These are phyloP conservation scores for Hyaloperonospora brassicae DNA, from an alignment of 352 stramenopile species.

Conservation along the genomic window DNA sequence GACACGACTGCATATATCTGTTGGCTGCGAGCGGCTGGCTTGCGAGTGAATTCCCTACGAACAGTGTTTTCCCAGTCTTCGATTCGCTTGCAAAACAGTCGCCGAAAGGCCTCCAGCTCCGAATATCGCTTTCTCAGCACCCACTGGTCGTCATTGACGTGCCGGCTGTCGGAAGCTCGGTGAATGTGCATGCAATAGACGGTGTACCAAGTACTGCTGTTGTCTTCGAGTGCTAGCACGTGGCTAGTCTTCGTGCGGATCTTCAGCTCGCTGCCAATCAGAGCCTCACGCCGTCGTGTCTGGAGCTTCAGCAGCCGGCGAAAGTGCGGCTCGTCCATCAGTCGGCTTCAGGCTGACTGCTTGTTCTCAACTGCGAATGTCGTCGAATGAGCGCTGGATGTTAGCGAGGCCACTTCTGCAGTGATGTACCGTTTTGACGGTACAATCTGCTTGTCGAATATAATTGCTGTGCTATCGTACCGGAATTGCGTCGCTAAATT, in stretches of 20 bases:
- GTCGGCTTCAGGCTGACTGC: conserved; percentile 17
- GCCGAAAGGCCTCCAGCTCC: conserved; percentile 40
- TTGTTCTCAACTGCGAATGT: conserved; percentile 9
- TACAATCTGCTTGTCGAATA: too few species aligned
- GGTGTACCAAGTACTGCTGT: conserved; percentile 26
- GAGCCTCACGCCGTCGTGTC: conserved; percentile 36
- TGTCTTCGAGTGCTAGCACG: conserved; percentile 16
- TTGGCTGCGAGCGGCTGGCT: conserved; percentile 15
- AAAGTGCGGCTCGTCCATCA: conserved; percentile 34
- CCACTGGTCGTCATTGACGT: conserved; percentile 24
- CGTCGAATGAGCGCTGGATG: too few species aligned
- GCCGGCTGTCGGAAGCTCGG: conserved; percentile 9
- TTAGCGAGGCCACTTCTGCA: too few species aligned
- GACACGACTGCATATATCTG: conserved; percentile 37
- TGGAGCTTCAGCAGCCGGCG: conserved; percentile 59
- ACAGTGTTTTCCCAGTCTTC: conserved; percentile 33
- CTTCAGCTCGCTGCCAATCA: conserved; percentile 34
- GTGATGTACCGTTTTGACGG: too few species aligned
- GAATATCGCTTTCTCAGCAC: conserved; percentile 51
- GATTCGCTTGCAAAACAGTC: conserved; percentile 32
- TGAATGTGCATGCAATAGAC: conserved; percentile 51
- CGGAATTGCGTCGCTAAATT: too few species aligned
- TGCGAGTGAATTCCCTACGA: conserved; percentile 21
- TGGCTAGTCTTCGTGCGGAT: conserved; percentile 29
- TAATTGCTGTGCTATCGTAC: too few species aligned